These are phyloP conservation scores for Zoysia pacifica DNA, from an alignment of 176 grass and related monocot species.

Conservation along the genomic window DNA sequence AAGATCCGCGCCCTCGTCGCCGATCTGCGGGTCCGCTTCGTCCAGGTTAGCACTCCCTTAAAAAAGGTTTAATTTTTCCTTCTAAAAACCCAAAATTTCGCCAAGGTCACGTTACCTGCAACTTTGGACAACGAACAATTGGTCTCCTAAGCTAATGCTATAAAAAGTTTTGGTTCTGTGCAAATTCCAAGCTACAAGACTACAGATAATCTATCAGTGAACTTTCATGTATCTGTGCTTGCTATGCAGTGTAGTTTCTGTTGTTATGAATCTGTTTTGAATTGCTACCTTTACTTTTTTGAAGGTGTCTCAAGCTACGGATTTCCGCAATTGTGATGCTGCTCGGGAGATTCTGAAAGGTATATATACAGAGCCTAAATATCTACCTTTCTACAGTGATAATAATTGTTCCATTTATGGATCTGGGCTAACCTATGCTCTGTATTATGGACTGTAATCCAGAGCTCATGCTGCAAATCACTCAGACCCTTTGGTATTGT, in stretches of 20 bases:
- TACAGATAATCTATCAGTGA: not conserved
- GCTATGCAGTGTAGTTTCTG: not conserved
- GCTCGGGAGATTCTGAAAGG: constrained; percentile 58
- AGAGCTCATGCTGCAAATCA: not conserved
- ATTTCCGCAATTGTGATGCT: constrained; percentile 48
- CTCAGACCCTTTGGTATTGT: not conserved
- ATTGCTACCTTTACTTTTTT: constrained; percentile 12
- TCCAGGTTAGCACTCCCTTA: constrained; percentile 26
- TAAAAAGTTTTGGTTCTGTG: not conserved
- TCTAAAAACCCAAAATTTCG: not conserved
- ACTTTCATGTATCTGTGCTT: not conserved
- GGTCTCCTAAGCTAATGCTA: not conserved
- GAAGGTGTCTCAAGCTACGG: constrained; percentile 48
- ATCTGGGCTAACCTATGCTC: not conserved
- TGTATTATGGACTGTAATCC: not conserved
- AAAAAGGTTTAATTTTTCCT: not conserved
- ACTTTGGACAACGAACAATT: not conserved
- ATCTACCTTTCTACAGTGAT: not conserved
- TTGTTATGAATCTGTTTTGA: constrained; percentile 33
- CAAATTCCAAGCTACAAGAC: not conserved
- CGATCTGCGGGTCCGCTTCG: constrained; percentile 41
- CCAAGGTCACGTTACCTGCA: not conserved
- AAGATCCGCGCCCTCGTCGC: constrained; percentile 52
- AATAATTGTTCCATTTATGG: not conserved
- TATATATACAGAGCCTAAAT: constrained; percentile 23